These are phyloP conservation scores for Raddia distichophylla DNA, from an alignment of 176 grass and related monocot species.

Conservation along the genomic window DNA sequence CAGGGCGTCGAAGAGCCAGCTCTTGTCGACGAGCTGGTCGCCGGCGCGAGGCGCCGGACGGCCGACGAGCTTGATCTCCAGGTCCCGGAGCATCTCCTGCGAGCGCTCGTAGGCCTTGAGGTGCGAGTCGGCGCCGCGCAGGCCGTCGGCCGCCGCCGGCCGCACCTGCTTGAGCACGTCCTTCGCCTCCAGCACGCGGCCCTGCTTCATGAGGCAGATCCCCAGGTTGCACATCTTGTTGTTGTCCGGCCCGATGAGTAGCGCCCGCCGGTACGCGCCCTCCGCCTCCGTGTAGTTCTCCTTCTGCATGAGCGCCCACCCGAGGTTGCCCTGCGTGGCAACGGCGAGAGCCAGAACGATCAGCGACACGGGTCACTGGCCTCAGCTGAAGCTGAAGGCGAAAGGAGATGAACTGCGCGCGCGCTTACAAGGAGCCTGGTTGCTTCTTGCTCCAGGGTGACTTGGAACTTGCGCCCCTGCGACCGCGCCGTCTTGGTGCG, in stretches of 20 bases:
- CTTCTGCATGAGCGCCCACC: conserved; percentile 99
- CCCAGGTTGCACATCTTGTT: conserved; percentile 99
- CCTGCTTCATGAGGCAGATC: conserved; percentile 94
- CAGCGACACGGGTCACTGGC: background rate
- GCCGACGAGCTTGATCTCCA: conserved; percentile 73
- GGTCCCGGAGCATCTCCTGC: conserved; percentile 93
- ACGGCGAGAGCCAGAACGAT: conserved; percentile 3
- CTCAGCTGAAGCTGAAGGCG: background rate
- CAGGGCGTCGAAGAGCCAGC: conserved; percentile 86
- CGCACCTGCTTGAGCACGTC: conserved; percentile 91
- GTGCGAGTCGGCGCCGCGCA: conserved; percentile 90
- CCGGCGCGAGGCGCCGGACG: background rate
- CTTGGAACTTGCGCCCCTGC: conserved; percentile 94
- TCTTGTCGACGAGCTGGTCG: conserved; percentile 47
- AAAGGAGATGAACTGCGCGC: background rate
- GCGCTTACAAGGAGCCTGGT: conserved; percentile 84
- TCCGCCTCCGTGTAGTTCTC: conserved; percentile 94
- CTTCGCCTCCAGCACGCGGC: conserved; percentile 83
- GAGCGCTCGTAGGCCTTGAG: conserved; percentile 90
- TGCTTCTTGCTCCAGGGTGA: conserved; percentile 93
- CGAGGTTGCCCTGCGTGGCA: conserved; percentile 75
- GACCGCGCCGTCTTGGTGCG: conserved; percentile 92
- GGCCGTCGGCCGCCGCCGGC: conserved; percentile 60
- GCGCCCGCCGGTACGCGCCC: conserved; percentile 71
- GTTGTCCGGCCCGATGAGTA: conserved; percentile 83